phyloP scores from a whole-genome alignment of 169 alveolate species.

The Perkinsus chesapeaki region DNA sequence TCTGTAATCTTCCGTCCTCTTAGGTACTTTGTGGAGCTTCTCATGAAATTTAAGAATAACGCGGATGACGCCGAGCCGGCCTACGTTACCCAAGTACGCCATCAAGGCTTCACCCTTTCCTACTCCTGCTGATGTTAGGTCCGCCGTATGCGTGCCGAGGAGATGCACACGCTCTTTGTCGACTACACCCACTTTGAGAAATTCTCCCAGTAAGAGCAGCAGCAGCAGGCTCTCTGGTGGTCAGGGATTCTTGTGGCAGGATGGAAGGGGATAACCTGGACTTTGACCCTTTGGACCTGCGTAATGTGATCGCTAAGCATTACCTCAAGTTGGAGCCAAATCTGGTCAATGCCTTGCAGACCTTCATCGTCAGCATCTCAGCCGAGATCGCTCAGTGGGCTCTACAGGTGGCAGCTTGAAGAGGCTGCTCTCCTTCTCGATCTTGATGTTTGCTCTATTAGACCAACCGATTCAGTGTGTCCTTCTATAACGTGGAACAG shows the following conservation, averaged over 20 bases:
- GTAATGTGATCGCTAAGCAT: background rate
- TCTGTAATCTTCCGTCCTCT: background rate
- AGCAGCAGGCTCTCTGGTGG: background rate
- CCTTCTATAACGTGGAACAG: background rate
- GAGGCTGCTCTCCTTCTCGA: background rate
- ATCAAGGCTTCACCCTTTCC: background rate
- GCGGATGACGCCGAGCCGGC: background rate
- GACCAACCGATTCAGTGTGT: background rate
- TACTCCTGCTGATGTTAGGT: background rate
- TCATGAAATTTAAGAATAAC: background rate
- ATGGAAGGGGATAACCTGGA: background rate
- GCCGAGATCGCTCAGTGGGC: slow-evolving; percentile 1
- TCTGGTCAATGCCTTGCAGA: background rate
- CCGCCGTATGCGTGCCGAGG: background rate
- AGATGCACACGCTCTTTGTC: background rate
- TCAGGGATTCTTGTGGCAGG: background rate
- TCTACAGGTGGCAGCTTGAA: background rate
- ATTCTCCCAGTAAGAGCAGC: background rate
- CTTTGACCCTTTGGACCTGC: background rate
- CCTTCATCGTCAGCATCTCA: background rate
- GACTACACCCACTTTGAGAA: background rate
- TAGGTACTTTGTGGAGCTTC: background rate
- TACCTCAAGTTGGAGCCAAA: background rate
- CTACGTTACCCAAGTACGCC: background rate
- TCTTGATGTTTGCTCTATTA: background rate